Conservation (phyloP, 345 rosid species). For the Moringa oleifera region DNA sequence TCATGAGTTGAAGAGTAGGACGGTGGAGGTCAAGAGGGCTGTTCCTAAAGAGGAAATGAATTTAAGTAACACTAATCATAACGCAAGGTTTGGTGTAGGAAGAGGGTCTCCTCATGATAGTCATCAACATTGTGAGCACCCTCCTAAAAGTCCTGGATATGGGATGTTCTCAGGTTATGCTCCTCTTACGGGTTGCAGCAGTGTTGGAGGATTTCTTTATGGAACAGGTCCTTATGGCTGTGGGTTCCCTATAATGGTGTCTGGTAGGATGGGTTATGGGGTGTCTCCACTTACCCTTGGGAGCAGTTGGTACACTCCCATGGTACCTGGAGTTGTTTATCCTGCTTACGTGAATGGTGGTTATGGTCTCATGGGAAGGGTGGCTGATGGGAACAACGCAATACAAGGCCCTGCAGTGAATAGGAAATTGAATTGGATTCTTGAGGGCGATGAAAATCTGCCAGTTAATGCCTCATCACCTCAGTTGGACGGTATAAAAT, state of each 20-base stretch:
- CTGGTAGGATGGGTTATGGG: slow-evolving; percentile 25
- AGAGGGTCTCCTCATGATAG: slow-evolving; percentile 11
- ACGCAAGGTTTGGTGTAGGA: slow-evolving; percentile 6
- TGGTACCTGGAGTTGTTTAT: slow-evolving; percentile 32
- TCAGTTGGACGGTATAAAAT: slow-evolving; percentile 21
- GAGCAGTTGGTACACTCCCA: slow-evolving; percentile 29
- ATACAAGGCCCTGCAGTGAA: slow-evolving; percentile 20
- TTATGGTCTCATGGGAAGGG: slow-evolving; percentile 18
- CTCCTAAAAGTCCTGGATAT: slow-evolving; percentile 27
- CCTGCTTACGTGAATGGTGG: slow-evolving; percentile 34
- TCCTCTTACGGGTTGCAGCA: slow-evolving; percentile 25
- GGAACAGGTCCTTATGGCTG: slow-evolving; percentile 27
- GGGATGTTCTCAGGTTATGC: slow-evolving; percentile 23
- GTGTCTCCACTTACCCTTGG: slow-evolving; percentile 27
- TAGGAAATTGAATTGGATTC: slow-evolving; percentile 18
- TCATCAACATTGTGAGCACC: slow-evolving; percentile 23
- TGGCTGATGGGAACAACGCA: slow-evolving; percentile 19
- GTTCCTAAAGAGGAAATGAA: slow-evolving; percentile 67
- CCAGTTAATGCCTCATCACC: slow-evolving; percentile 16
- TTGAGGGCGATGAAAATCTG: slow-evolving; percentile 17
- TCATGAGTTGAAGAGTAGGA: slow-evolving; percentile 60
- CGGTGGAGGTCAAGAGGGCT: slow-evolving; percentile 78
- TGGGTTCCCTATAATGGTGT: slow-evolving; percentile 33
- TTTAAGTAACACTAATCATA: slow-evolving; percentile 17
- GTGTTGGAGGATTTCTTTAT: slow-evolving; percentile 29